Percentiles rank a stretch among this genome's conserved stretches.
These are phyloP conservation scores for Fraxinus greggii DNA, from an alignment of 305 asterid genomes.

Conservation along the genomic window DNA sequence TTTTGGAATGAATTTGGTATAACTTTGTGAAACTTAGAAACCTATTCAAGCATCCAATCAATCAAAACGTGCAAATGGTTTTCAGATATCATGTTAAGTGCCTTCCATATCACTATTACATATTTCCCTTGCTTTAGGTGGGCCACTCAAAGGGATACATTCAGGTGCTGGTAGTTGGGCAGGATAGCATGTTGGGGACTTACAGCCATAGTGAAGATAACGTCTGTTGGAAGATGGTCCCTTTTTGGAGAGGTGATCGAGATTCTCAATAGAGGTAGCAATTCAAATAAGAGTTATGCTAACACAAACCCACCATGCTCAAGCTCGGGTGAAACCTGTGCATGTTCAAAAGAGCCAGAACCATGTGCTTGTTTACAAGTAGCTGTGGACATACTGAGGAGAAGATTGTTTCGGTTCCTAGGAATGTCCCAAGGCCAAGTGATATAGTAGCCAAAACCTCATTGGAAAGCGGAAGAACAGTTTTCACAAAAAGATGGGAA, in stretches of 20 bases:
- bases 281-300: conserved; percentile 22
- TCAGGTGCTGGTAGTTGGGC: conserved; percentile 83
- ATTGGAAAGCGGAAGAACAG: conserved; percentile 53
- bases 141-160: conserved; percentile 96
- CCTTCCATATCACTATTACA: background rate
- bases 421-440: conserved; percentile 25
- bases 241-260: conserved; percentile 85
- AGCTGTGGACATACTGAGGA: conserved; percentile 44
- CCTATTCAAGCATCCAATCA: background rate
- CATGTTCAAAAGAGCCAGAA: conserved; percentile 55
- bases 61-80: background rate
- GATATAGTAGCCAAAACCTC: conserved; percentile 37
- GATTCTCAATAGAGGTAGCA: conserved; percentile 39
- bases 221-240: conserved; percentile 96
- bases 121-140: conserved; percentile 50
- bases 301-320: conserved; percentile 37
- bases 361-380: conserved; percentile 48
- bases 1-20: background rate
- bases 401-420: conserved; percentile 28
- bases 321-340: conserved; percentile 42
- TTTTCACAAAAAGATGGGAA: conserved; percentile 29
- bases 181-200: conserved; percentile 77
- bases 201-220: conserved; percentile 78
- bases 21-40: background rate
- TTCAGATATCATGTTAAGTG: background rate